Evolutionary conservation across 2,329 filamentous ascomycete species (phyloP).

Genomic region (Fusarium sp.): DNA sequence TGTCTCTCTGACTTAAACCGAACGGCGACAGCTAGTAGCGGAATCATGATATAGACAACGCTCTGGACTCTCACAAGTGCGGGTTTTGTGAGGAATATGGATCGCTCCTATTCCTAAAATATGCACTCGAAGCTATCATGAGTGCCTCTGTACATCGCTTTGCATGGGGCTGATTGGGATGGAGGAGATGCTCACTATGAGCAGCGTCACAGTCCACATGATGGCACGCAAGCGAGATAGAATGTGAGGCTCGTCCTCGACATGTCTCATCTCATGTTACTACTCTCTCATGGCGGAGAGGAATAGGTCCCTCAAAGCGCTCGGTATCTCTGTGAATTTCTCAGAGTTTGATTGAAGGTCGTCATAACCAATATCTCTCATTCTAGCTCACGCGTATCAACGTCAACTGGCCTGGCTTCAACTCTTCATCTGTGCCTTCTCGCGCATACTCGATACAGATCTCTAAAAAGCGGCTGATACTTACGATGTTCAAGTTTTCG

Average conservation of each 20-base stretch:
- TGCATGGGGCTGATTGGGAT: background rate
- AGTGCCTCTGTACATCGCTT: fast-evolving
- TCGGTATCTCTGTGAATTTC: background rate
- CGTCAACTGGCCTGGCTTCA: background rate
- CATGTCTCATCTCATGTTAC: background rate
- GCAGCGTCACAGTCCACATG: too few species aligned
- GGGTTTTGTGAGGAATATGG: background rate
- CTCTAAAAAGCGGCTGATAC: background rate
- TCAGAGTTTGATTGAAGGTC: background rate
- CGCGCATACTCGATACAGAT: background rate
- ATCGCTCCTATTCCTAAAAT: background rate
- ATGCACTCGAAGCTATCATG: background rate
- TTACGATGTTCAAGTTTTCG: background rate
- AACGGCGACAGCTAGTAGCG: background rate
- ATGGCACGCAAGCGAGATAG: too few species aligned
- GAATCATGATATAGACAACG: background rate
- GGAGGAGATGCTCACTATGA: background rate
- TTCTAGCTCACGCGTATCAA: background rate
- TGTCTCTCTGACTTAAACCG: background rate
- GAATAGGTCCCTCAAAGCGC: background rate
- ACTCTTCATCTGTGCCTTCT: background rate
- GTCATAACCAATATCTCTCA: too few species aligned
- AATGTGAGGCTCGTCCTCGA: too few species aligned
- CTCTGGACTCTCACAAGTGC: background rate
- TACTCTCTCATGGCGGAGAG: background rate